Percentiles rank a stretch among this genome's conserved stretches.
Evolutionary conservation across 2,329 filamentous ascomycete genomes (phyloP).

Genomic region (Decorospora gaudefroyi): DNA sequence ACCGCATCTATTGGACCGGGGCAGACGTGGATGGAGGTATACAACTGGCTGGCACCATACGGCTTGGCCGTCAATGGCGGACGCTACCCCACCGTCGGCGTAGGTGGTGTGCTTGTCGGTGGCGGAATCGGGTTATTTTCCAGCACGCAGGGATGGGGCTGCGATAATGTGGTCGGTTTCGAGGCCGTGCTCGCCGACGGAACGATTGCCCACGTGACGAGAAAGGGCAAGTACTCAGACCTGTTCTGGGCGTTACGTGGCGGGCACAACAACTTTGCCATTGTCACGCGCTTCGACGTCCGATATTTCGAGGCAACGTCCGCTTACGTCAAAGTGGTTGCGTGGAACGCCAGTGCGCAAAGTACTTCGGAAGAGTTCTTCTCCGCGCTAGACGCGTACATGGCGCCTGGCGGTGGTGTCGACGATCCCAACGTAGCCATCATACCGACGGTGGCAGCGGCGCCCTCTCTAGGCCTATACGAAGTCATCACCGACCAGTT

Average conservation of each 20-base stretch:
- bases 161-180: constrained; percentile 34
- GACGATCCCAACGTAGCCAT: no score
- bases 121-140: constrained; percentile 33
- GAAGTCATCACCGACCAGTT: no score
- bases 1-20: constrained; percentile 16
- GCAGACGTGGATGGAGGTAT: constrained; percentile 25
- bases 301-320: no score
- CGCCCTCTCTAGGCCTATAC: no score
- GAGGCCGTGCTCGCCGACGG: constrained; percentile 14
- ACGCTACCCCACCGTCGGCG: constrained; percentile 30
- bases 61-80: constrained; percentile 34
- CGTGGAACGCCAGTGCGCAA: no score
- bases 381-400: no score
- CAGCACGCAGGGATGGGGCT: constrained; percentile 25
- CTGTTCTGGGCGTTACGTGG: not conserved
- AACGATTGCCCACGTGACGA: not conserved
- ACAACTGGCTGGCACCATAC: constrained; percentile 26
- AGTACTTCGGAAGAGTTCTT: no score
- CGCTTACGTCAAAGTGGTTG: no score
- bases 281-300: not conserved
- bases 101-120: constrained; percentile 37
- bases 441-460: no score
- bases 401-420: no score
- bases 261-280: not conserved
- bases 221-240: not conserved